Evolutionary conservation across 1,284 basidiomycete species (phyloP).

Genomic region (Microbotryum lychnidis-dioicae): DNA sequence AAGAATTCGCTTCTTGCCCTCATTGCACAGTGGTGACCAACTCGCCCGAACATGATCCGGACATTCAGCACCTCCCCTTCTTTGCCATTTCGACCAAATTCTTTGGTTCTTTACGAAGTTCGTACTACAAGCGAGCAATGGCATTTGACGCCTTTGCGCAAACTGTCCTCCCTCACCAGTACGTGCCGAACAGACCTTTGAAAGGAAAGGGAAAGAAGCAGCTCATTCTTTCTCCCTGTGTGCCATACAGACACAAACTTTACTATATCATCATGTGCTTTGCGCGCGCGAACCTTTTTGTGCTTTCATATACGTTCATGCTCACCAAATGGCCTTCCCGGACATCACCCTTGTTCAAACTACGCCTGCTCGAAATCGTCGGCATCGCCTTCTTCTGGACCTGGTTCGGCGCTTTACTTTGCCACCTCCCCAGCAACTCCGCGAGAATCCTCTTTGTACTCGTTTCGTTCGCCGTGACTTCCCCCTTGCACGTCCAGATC

Average conservation of each 20-base stretch:
- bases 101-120: conserved; percentile 76
- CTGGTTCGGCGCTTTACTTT: conserved; percentile 60
- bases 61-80: conserved; percentile 93
- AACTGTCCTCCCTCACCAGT: conserved; percentile 63
- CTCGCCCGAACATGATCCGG: conserved; percentile 91
- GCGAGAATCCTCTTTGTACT: conserved; percentile 60
- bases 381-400: conserved; percentile 66
- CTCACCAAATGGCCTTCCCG: conserved; percentile 46
- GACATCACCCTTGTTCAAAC: conserved; percentile 39
- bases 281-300: conserved; percentile 93
- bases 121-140: conserved; percentile 88
- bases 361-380: conserved; percentile 50
- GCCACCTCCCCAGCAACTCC: conserved; percentile 59
- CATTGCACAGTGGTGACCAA: conserved; percentile 73
- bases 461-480: conserved; percentile 69
- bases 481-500: conserved; percentile 84
- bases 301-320: conserved; percentile 73
- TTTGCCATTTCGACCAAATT: conserved; percentile 87
- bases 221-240: not conserved
- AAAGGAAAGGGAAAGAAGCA: not conserved
- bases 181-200: not conserved
- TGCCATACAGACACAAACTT: conserved; percentile 56
- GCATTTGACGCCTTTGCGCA: conserved; percentile 64
- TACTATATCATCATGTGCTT: conserved; percentile 89
- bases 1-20: conserved; percentile 9